Percentiles rank a stretch among this genome's conserved stretches.
Conservation (phyloP, 192 early-diverging fungal species). For the Coemansia asiatica region DNA sequence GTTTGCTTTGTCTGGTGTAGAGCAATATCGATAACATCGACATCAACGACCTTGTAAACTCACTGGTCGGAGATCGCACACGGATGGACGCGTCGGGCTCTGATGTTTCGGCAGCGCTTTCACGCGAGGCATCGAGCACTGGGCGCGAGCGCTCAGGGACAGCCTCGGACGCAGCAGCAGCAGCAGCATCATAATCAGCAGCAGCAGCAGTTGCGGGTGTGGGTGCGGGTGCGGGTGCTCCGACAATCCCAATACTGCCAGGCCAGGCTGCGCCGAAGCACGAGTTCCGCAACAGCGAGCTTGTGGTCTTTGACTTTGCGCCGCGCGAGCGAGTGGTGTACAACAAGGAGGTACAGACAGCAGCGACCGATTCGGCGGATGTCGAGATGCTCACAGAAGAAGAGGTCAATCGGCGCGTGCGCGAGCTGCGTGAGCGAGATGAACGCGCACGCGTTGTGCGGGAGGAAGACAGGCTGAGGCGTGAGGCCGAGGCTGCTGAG, state of each 20-base stretch:
- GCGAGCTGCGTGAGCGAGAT: constrained; percentile 48
- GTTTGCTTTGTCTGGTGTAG: not conserved
- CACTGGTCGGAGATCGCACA: constrained; percentile 66
- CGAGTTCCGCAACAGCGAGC: constrained; percentile 69
- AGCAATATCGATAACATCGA: constrained; percentile 58
- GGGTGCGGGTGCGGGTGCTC: too few species aligned
- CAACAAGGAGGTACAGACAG: constrained; percentile 84
- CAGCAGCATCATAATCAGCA: too few species aligned
- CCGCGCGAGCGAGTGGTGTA: constrained; percentile 85
- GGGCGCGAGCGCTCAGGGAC: constrained; percentile 30
- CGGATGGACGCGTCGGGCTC: constrained; percentile 18
- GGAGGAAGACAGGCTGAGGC: constrained; percentile 53
- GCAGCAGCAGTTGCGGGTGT: too few species aligned
- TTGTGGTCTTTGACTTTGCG: constrained; percentile 83
- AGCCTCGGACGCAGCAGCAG: not conserved
- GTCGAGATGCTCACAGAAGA: constrained; percentile 35
- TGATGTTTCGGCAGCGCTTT: constrained; percentile 15
- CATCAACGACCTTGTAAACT: constrained; percentile 84
- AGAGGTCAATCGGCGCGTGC: constrained; percentile 51
- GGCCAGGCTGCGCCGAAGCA: constrained; percentile 35
- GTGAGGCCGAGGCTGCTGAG: constrained; percentile 63
- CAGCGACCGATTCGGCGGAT: constrained; percentile 46
- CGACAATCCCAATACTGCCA: constrained; percentile 3
- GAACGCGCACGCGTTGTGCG: constrained; percentile 26
- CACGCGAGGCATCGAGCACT: constrained; percentile 16